phyloP scores from a whole-genome alignment of 2,329 filamentous ascomycete genomes.

The Trichophyton equinum region DNA sequence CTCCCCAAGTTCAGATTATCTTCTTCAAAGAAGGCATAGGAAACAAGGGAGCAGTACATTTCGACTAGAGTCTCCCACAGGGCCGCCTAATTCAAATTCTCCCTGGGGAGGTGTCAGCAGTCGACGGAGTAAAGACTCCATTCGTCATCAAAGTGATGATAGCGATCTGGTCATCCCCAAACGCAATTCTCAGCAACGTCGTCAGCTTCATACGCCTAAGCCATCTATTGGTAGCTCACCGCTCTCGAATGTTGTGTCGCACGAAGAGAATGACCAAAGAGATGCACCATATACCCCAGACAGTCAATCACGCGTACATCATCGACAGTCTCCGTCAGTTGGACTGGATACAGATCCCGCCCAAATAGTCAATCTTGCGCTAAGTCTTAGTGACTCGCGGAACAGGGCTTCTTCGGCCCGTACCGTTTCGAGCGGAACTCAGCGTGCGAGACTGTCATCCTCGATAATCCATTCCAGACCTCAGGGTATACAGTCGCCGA shows the following conservation, averaged over 20 bases:
- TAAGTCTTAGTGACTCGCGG: slow-evolving; percentile 71
- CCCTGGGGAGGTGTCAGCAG: not conserved
- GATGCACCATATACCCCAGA: not conserved
- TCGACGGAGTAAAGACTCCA: not conserved
- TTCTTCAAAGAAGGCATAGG: slow-evolving; percentile 6
- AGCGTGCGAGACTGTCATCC: slow-evolving; percentile 5
- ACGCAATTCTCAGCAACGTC: not conserved
- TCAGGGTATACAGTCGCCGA: not conserved
- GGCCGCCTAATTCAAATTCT: not conserved
- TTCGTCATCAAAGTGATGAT: not conserved
- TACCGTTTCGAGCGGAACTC: not conserved
- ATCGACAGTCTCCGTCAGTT: slow-evolving; percentile 2
- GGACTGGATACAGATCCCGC: slow-evolving; percentile 61
- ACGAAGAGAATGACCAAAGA: not conserved
- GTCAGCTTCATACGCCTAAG: not conserved
- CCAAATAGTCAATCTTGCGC: slow-evolving; percentile 84
- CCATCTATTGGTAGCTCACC: slow-evolving; percentile 3
- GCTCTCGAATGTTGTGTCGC: not conserved
- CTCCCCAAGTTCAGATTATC: not conserved
- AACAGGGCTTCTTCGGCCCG: slow-evolving; percentile 9
- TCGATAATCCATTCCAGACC: not conserved
- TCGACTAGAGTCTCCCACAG: slow-evolving; percentile 8
- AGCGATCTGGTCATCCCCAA: not conserved
- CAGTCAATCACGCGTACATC: not conserved
- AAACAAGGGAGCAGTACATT: slow-evolving; percentile 12